These are phyloP conservation scores for Sclerotinia trifoliorum DNA, from an alignment of 2,329 filamentous ascomycete species.

Conservation along the genomic window DNA sequence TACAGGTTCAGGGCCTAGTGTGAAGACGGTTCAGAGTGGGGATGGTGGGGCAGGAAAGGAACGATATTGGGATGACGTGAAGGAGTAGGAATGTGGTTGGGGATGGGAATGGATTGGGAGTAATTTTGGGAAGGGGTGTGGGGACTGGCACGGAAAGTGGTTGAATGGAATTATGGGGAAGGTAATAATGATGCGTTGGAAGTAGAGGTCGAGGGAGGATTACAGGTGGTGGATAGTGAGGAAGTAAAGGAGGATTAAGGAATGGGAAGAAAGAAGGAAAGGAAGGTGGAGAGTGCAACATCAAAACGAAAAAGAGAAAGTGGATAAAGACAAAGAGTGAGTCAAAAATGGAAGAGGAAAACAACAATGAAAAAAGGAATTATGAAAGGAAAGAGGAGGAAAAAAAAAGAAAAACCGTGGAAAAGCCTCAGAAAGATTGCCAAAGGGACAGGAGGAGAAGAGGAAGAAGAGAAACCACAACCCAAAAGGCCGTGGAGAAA, in stretches of 20 bases:
- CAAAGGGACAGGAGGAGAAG: no score
- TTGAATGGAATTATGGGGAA: slow-evolving; percentile 19
- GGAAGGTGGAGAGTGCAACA: no score
- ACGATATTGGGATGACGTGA: slow-evolving; percentile 21
- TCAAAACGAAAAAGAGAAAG: no score
- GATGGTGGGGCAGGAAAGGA: slow-evolving; percentile 1
- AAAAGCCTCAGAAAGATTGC: no score
- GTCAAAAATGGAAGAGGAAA: no score
- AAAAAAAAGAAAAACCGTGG: no score
- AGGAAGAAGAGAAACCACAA: slow-evolving; percentile 5
- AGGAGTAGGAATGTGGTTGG: slow-evolving; percentile 13
- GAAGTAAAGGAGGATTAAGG: slow-evolving; percentile 16
- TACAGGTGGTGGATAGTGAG: slow-evolving; percentile 18
- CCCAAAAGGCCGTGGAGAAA: slow-evolving; percentile 1
- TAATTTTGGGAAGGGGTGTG: slow-evolving; percentile 16
- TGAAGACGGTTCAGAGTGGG: slow-evolving; percentile 5
- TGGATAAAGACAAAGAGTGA: no score
- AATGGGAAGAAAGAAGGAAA: no score
- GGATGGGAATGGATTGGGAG: slow-evolving; percentile 5
- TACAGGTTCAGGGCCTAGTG: slow-evolving; percentile 14
- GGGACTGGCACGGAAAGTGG: slow-evolving; percentile 3
- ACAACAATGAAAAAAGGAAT: no score
- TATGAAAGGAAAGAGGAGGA: no score
- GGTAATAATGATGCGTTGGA: slow-evolving; percentile 19
- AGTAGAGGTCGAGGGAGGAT: slow-evolving; percentile 17